phyloP scores from a whole-genome alignment of 2,329 filamentous ascomycete species.

The Trichothecium sympodiale region DNA sequence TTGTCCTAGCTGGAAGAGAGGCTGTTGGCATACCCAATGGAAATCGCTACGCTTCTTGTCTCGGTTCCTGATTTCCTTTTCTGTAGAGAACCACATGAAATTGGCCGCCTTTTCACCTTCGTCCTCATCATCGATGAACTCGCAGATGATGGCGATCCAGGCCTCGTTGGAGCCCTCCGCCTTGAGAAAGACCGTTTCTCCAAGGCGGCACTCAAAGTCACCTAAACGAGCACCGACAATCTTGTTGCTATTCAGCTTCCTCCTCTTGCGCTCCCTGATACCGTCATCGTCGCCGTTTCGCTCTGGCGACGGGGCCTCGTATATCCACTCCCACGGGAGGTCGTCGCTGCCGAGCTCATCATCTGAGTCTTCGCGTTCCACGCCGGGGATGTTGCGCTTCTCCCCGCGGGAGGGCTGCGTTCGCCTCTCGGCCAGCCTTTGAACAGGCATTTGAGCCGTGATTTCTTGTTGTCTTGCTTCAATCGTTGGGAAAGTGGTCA shows the following conservation, averaged over 20 bases:
- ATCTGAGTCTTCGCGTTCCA: constrained; percentile 70
- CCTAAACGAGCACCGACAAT: constrained; percentile 81
- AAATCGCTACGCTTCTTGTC: constrained; percentile 74
- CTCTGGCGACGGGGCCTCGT: constrained; percentile 25
- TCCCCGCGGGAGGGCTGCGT: constrained; percentile 8
- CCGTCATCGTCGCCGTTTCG: constrained; percentile 9
- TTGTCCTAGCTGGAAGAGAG: background rate
- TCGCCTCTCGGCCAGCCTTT: constrained; percentile 6
- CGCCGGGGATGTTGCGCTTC: constrained; percentile 26
- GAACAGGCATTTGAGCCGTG: constrained; percentile 4
- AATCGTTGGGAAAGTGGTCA: too few relatives aligned
- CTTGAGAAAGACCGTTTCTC: constrained; percentile 78
- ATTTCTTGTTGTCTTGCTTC: too few relatives aligned
- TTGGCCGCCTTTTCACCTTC: constrained; percentile 61
- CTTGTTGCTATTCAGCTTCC: constrained; percentile 23
- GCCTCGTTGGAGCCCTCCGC: constrained; percentile 77
- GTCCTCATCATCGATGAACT: constrained; percentile 66
- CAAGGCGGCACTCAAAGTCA: constrained; percentile 65
- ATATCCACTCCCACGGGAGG: constrained; percentile 71
- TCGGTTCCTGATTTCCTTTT: constrained; percentile 77
- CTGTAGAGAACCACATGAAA: constrained; percentile 93
- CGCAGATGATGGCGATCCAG: constrained; percentile 84
- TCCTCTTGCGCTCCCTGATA: constrained; percentile 20
- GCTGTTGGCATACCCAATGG: constrained; percentile 39
- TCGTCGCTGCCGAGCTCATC: constrained; percentile 72